A percentile compares a stretch with the other conserved stretches of the same genome.
phyloP scores from a whole-genome alignment of 2,329 filamentous ascomycete genomes.

The Zasmidium cellare region DNA sequence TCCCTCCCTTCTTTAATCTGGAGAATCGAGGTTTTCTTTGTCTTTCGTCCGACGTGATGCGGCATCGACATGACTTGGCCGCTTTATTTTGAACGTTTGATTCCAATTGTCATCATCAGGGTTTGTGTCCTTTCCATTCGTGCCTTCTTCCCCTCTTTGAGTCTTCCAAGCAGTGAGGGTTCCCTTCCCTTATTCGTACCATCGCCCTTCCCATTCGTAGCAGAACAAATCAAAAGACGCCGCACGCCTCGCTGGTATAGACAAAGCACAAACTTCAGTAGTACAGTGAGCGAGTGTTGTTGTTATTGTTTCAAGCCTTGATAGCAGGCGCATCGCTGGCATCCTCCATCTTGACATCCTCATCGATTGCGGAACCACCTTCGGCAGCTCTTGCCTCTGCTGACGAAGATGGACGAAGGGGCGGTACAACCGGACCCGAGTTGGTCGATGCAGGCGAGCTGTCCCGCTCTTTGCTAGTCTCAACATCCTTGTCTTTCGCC shows the following conservation, averaged over 20 bases:
- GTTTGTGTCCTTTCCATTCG: not conserved
- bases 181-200: not conserved
- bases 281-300: not conserved
- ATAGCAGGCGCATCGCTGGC: slow-evolving; percentile 9
- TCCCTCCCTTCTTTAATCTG: not conserved
- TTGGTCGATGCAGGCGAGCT: slow-evolving; percentile 32
- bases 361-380: slow-evolving; percentile 26
- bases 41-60: not conserved
- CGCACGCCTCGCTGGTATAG: not conserved
- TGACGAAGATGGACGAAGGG: slow-evolving; percentile 26
- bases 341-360: slow-evolving; percentile 32
- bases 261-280: not conserved
- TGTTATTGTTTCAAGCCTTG: slow-evolving; percentile 12
- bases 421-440: slow-evolving; percentile 25
- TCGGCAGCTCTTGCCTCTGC: slow-evolving; percentile 26
- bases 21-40: not conserved
- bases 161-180: too few relatives aligned
- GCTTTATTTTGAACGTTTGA: not conserved
- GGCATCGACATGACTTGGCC: not conserved
- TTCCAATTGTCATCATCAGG: not conserved
- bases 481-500: slow-evolving; percentile 30
- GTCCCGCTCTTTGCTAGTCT: slow-evolving; percentile 28
- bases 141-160: too few relatives aligned
- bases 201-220: not conserved
- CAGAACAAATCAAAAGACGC: not conserved